Percentiles rank a stretch among this genome's conserved stretches.
Evolutionary conservation across 352 stramenopile species (phyloP).

Genomic region (Phytophthora sp.): DNA sequence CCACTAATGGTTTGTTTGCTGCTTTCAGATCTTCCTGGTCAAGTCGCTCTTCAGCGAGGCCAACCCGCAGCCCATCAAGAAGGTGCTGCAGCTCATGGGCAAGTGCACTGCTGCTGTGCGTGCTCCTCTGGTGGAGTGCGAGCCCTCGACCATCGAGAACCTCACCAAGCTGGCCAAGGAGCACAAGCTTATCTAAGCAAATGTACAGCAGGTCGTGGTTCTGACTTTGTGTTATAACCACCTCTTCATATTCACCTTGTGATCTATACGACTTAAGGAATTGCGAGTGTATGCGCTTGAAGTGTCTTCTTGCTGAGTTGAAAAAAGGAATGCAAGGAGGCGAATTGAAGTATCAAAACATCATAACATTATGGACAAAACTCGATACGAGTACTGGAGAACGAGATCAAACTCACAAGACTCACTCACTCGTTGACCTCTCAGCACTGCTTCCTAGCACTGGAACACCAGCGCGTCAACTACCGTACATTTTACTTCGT

Average conservation of each 20-base stretch:
- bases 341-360: conserved; percentile 14
- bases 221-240: conserved; percentile 16
- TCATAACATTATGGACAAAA: conserved; percentile 28
- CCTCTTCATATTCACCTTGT: conserved; percentile 11
- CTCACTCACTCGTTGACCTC: conserved; percentile 26
- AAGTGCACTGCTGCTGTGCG: conserved; percentile 83
- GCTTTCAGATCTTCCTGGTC: conserved; percentile 83
- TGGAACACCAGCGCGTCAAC: conserved; percentile 25
- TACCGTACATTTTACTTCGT: conserved; percentile 14
- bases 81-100: conserved; percentile 87
- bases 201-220: conserved; percentile 8
- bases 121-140: conserved; percentile 77
- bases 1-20: conserved; percentile 7
- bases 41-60: conserved; percentile 92
- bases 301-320: too few relatives aligned
- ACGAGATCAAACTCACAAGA: conserved; percentile 27
- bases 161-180: conserved; percentile 71
- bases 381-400: conserved; percentile 9
- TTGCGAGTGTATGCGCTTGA: neutral
- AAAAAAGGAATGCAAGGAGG: neutral
- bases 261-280: neutral
- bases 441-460: conserved; percentile 23
- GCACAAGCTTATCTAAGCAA: conserved; percentile 74
- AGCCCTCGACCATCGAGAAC: conserved; percentile 65
- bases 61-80: conserved; percentile 93